phyloP scores from a whole-genome alignment of 208 protist genomes.

The Vickermania ingenoplastis region DNA sequence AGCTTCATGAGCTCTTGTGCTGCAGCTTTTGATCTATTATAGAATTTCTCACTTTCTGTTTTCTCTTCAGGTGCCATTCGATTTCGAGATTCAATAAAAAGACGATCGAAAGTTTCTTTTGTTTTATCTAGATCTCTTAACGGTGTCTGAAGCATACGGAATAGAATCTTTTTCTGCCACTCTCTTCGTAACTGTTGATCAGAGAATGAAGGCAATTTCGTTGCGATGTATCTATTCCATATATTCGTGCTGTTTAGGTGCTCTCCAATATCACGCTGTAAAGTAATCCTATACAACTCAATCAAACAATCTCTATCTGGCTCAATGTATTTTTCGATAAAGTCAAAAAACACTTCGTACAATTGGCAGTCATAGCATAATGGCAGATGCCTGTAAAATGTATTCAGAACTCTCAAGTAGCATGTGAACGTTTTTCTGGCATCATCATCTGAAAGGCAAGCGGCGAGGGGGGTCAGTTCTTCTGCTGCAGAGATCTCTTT shows the following conservation, averaged over 20 bases:
- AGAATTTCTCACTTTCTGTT: slow-evolving; percentile 32
- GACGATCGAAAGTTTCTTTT: slow-evolving; percentile 69
- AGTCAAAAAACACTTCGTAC: slow-evolving; percentile 69
- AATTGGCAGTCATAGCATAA: slow-evolving; percentile 54
- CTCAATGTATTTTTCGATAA: slow-evolving; percentile 43
- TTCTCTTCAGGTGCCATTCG: slow-evolving; percentile 45
- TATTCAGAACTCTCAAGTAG: slow-evolving; percentile 63
- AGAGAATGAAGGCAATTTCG: slow-evolving; percentile 33
- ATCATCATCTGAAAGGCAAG: slow-evolving; percentile 49
- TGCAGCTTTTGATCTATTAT: slow-evolving; percentile 27
- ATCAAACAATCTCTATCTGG: slow-evolving; percentile 42
- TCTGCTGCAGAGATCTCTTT: slow-evolving; percentile 45
- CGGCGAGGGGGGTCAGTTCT: slow-evolving; percentile 22
- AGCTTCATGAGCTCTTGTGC: slow-evolving; percentile 20
- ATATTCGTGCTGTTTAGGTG: slow-evolving; percentile 56
- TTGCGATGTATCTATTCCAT: slow-evolving; percentile 61
- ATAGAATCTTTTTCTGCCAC: slow-evolving; percentile 58
- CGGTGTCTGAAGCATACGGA: slow-evolving; percentile 58
- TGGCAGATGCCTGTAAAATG: slow-evolving; percentile 75
- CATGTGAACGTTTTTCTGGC: slow-evolving; percentile 42
- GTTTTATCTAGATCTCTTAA: slow-evolving; percentile 50
- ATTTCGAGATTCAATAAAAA: slow-evolving; percentile 53
- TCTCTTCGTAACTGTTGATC: slow-evolving; percentile 32
- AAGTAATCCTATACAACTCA: slow-evolving; percentile 39
- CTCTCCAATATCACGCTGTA: slow-evolving; percentile 64